Evolutionary conservation across 495 filamentous ascomycete species (phyloP).

Genomic region (Aspergillus cristatus): DNA sequence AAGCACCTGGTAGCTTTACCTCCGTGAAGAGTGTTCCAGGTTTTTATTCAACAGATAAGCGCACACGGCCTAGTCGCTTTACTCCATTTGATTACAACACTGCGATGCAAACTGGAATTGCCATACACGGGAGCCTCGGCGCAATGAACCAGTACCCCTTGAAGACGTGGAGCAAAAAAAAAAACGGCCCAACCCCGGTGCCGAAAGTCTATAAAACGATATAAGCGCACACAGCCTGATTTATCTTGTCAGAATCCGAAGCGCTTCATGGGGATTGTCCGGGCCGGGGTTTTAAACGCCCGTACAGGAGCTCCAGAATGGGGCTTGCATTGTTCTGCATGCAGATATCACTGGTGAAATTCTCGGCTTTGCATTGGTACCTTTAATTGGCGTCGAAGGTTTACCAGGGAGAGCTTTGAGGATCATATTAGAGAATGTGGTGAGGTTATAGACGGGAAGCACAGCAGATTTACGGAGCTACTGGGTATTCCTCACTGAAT

Average conservation of each 20-base stretch:
- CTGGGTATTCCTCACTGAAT: too few relatives aligned
- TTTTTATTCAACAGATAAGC: constrained; percentile 10
- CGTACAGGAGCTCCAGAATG: constrained; percentile 2
- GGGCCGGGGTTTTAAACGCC: constrained; percentile 7
- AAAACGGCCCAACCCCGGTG: background rate
- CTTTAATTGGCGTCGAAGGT: constrained; percentile 14
- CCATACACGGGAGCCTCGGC: constrained; percentile 7
- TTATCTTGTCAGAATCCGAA: constrained; percentile 7
- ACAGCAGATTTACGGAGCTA: too few relatives aligned
- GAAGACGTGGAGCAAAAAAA: constrained; percentile 1
- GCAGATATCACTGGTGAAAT: constrained; percentile 5
- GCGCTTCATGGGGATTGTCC: constrained; percentile 18
- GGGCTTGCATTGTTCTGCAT: constrained; percentile 17
- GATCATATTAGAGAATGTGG: constrained; percentile 14
- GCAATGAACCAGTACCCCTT: constrained; percentile 11
- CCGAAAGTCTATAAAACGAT: too few relatives aligned
- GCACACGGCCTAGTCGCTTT: constrained; percentile 3
- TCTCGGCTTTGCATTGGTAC: constrained; percentile 7
- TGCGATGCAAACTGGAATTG: constrained; percentile 12
- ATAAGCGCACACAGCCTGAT: constrained; percentile 9
- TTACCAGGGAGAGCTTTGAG: constrained; percentile 8
- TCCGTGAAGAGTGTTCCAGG: constrained; percentile 12
- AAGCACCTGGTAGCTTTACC: constrained; percentile 10
- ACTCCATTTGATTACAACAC: constrained; percentile 12
- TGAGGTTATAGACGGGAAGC: constrained; percentile 10